Evolutionary conservation across 2,329 filamentous ascomycete genomes (phyloP).

Genomic region (Ascochyta fabae): DNA sequence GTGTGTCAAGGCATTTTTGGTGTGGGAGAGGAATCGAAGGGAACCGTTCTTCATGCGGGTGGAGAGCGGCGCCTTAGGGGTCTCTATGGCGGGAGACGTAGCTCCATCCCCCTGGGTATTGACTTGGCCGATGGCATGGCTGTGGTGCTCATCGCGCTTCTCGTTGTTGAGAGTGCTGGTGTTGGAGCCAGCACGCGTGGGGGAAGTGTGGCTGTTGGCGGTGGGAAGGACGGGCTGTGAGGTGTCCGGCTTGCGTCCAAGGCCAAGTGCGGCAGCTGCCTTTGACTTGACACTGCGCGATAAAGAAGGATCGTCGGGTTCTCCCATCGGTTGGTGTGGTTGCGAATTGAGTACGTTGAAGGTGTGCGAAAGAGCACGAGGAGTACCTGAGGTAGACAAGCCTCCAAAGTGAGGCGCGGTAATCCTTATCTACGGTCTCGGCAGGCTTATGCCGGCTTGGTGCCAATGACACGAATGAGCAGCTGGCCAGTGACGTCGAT

Average conservation of each 20-base stretch:
- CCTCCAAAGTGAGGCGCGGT: conserved; percentile 28
- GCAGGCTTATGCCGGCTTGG: conserved; percentile 22
- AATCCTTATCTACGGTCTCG: conserved; percentile 28
- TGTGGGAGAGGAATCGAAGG: conserved; percentile 60
- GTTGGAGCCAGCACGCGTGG: conserved; percentile 23
- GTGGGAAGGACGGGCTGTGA: conserved; percentile 38
- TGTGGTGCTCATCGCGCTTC: conserved; percentile 26
- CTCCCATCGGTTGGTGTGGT: conserved; percentile 58
- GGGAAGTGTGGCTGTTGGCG: conserved; percentile 29
- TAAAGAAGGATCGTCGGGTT: conserved; percentile 60
- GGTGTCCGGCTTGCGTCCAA: conserved; percentile 46
- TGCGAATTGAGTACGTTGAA: conserved; percentile 13
- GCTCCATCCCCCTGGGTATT: conserved; percentile 57
- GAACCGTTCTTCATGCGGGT: conserved; percentile 59
- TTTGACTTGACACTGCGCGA: conserved; percentile 60
- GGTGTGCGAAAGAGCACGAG: conserved; percentile 10
- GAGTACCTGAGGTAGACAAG: conserved; percentile 19
- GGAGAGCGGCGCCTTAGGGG: conserved; percentile 52
- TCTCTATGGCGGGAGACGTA: conserved; percentile 61
- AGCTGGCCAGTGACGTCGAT: conserved; percentile 11
- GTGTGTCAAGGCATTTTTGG: conserved; percentile 67
- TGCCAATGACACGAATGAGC: background rate
- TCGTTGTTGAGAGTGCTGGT: conserved; percentile 28
- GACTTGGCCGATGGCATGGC: conserved; percentile 33
- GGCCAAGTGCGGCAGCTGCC: conserved; percentile 55